Evolutionary conservation across 2,329 filamentous ascomycete species (phyloP).

Genomic region (Aureobasidium pullulans): DNA sequence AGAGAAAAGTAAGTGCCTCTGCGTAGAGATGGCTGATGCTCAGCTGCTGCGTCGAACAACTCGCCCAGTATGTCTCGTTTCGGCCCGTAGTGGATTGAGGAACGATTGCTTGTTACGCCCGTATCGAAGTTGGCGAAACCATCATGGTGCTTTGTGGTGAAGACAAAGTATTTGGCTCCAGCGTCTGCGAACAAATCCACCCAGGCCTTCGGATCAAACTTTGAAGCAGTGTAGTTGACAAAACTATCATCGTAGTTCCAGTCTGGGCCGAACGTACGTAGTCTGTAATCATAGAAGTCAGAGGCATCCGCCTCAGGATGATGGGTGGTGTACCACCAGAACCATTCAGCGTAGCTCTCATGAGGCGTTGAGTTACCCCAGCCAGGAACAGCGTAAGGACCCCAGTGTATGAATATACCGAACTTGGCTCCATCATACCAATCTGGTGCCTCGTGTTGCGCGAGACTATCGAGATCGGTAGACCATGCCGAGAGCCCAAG

Average conservation of each 20-base stretch:
- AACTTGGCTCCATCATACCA: constrained; percentile 52
- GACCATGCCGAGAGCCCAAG: constrained; percentile 13
- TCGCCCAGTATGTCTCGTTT: constrained; percentile 36
- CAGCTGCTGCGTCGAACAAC: constrained; percentile 37
- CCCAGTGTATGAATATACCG: constrained; percentile 56
- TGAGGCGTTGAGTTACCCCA: constrained; percentile 41
- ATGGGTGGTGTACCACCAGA: constrained; percentile 30
- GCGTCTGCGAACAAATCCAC: constrained; percentile 47
- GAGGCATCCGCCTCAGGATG: constrained; percentile 24
- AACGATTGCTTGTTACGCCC: constrained; percentile 33
- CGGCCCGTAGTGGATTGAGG: constrained; percentile 36
- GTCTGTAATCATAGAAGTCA: constrained; percentile 43
- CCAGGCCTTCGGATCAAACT: constrained; percentile 46
- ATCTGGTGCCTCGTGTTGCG: constrained; percentile 34
- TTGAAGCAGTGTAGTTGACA: constrained; percentile 43
- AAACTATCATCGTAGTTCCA: constrained; percentile 52
- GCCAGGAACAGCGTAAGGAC: constrained; percentile 47
- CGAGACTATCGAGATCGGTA: not conserved
- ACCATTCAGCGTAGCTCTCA: constrained; percentile 21
- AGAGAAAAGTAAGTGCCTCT: constrained; percentile 45
- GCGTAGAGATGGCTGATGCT: constrained; percentile 35
- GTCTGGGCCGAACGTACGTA: constrained; percentile 44
- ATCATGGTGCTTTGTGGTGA: constrained; percentile 41
- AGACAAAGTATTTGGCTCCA: constrained; percentile 43
- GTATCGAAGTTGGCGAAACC: constrained; percentile 42